These are phyloP conservation scores for Actinidia chinensis DNA, from an alignment of 179 eudicot species.

Conservation along the genomic window DNA sequence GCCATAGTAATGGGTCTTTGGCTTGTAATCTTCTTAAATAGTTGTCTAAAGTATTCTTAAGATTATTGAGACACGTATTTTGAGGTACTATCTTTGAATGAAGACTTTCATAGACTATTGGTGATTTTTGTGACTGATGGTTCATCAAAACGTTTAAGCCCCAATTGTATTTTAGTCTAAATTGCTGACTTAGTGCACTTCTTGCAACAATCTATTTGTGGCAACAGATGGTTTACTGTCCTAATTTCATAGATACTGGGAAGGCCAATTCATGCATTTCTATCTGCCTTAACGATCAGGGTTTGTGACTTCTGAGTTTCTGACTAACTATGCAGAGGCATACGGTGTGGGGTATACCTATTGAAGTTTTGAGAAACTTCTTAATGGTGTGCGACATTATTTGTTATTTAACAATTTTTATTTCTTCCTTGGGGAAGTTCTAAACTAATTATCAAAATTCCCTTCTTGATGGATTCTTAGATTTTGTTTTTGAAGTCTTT, in stretches of 20 bases:
- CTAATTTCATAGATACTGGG: background rate
- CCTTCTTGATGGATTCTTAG: background rate
- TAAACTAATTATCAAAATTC: background rate
- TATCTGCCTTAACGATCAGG: background rate
- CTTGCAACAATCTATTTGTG: background rate
- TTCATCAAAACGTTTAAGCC: background rate
- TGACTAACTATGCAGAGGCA: background rate
- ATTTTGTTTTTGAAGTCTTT: background rate
- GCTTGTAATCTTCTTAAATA: background rate
- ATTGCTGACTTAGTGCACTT: background rate
- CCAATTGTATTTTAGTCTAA: background rate
- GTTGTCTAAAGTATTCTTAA: background rate
- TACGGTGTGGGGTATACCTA: background rate
- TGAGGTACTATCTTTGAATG: background rate
- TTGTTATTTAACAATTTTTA: background rate
- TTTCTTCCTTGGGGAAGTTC: background rate
- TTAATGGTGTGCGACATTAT: background rate
- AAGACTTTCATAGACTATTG: background rate
- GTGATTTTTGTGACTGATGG: background rate
- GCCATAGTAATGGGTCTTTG: background rate
- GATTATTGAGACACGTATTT: background rate
- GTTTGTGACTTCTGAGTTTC: background rate
- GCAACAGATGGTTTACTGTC: background rate
- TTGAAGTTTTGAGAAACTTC: background rate
- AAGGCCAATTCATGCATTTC: background rate